Evolutionary conservation across 2,329 filamentous ascomycete genomes (phyloP), one percentile per base, ranked within the genome.

Genomic region (Botrytis cinerea): DNA sequence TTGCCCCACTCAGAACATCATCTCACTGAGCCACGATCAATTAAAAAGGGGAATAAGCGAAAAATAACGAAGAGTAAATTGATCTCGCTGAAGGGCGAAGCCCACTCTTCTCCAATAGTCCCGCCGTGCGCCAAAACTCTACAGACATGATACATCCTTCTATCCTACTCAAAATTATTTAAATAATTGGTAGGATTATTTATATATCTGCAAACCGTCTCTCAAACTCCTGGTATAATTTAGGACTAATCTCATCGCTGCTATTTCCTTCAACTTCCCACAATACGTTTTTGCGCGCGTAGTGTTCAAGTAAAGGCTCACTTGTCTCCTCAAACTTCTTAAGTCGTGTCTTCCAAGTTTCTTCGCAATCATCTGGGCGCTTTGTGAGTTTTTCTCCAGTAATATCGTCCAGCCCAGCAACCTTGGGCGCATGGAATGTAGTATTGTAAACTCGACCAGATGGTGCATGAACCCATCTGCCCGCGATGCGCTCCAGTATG

Each of bases 391-490:
- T 85, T 81, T 99, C 96, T 25, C 96, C 96, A 0, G 96, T 99
- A 66, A 98, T 81, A 82, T 99, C 96, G 83, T 99, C 96, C 77
- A 87, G 89, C 40, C 96, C 95, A 0, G 89, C 83, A 1, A 95
- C 90, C 77, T 91, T 92, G 0, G 96, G 96, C 12, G 92, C 88
- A 80, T 98, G 94, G 85, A 97, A 99, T 0, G 91, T 91, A 3
- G 94, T 97, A 82, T 99, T 99, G 86, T 99, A 99, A 25, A 98
- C 92, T 43, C 96, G 88, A 1, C 96, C 96, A 0, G 94, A 97
- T 0, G 94, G 90, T 79, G 93, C 92, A 83, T 99, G 96, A 59
- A 98, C 92, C 95, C 95, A 98, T 73, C 96, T 92, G 70, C 94
- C 94, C 61, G 93, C 90, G 78, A 99, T 98, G 72, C 96, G 92